Base-by-base conservation (phyloP, 2,329 filamentous ascomycete genomes). In the Bipolaris zeicola region DNA sequence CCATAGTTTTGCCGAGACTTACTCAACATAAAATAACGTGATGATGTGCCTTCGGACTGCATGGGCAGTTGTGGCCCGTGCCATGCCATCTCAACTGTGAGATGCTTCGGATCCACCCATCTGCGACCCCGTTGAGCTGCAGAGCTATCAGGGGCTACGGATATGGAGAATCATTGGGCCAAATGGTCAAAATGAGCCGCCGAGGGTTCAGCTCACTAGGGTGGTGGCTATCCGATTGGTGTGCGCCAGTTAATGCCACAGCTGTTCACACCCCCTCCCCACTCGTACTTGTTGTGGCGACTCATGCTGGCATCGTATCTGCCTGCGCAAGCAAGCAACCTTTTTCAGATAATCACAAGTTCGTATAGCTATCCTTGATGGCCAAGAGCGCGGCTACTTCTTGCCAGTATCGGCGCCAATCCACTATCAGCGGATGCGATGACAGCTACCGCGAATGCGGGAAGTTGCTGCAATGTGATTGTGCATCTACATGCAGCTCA, bases 61-160 rank as follows among this genome's bases (percentile, higher is more conserved):
- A 53, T 47, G 43, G 22, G 42, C 37, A 48, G 37, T 33, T 39
- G 38, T 58, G 53, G 33, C 47, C 49, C 42, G 46, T 55, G 51
- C 47, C 56, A 61, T 42, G 58, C 8, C 57, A 59, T 46, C 47
- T 51, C 24, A 26, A 58, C 38, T 49, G 42, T 51, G 33, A 46
- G 45, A 46, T 47, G 52, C 48, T 48, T 60, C 46, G 56, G 58
- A 65, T 34, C 46, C 58, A 45, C 61, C 48, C 53, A 58, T 61
- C 58, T 62, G 61, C 56, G 60, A 59, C 63, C 63, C 63, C 60
- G 52, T 60, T 63, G 50, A 61, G 61, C 61, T 63, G 54, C 60
- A 62, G 46, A 53, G 43, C 41, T 37, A 41, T 50, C 49, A 60
- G 61, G 61, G 54, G 34, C 18, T 53, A 52, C 45, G 43, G 18